These are phyloP conservation scores for Microthyrium microscopicum DNA, from an alignment of 2,329 filamentous ascomycete genomes.

Conservation along the genomic window DNA sequence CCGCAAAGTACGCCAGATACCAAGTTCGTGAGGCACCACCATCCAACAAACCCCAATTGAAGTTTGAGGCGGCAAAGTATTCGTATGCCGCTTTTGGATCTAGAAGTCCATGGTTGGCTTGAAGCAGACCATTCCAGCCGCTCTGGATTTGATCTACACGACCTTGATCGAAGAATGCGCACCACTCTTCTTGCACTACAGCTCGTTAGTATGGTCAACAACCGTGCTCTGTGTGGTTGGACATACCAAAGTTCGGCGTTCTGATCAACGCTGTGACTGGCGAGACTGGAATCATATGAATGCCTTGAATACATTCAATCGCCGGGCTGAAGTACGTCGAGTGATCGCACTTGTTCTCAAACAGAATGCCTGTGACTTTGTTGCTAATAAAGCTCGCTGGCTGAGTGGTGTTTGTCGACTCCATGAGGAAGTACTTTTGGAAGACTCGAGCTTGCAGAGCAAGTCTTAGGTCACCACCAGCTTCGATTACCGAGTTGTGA, in stretches of 20 bases:
- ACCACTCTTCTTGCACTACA: constrained; percentile 40
- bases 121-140: constrained; percentile 76
- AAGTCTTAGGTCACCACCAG: constrained; percentile 67
- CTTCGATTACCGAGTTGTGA: constrained; percentile 65
- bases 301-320: constrained; percentile 35
- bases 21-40: constrained; percentile 71
- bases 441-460: constrained; percentile 59
- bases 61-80: constrained; percentile 54
- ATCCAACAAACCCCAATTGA: constrained; percentile 56
- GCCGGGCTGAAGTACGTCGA: constrained; percentile 31
- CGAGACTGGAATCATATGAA: constrained; percentile 68
- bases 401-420: constrained; percentile 49
- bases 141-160: constrained; percentile 48
- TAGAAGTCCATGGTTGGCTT: constrained; percentile 64
- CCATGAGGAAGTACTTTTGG: constrained; percentile 69
- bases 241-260: constrained; percentile 46
- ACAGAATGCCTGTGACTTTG: constrained; percentile 53
- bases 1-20: constrained; percentile 67
- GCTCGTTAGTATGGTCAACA: background rate
- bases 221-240: background rate
- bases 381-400: constrained; percentile 67
- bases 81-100: constrained; percentile 52
- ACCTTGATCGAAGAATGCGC: constrained; percentile 54
- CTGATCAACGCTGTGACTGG: constrained; percentile 54
- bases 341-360: constrained; percentile 92